Base-by-base conservation (phyloP, 805 yeast genomes). In the Sungouiozyma ichnusensis region DNA sequence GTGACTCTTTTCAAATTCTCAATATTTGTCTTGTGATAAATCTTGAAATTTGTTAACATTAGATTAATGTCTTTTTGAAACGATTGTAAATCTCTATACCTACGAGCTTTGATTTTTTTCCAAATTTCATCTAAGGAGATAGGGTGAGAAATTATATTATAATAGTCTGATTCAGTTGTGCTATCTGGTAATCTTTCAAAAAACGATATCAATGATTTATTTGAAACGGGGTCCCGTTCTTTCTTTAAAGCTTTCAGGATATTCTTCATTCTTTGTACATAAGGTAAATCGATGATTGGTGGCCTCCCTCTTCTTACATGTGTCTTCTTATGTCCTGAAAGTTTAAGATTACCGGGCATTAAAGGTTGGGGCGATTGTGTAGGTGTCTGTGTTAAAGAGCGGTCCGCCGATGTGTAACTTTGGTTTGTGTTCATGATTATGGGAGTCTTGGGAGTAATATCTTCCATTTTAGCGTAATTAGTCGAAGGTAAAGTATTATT, bases 181-280 rank as follows among this genome's bases (percentile, higher is more conserved):
- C 65, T 62, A 57, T 81, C 90, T 1, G 97, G 96, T 39, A 88
- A 67, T 57, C 79, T 79, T 50, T 90, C 97, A 63, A 88, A 87
- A 49, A 74, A 74, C 15, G 68, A 56, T n/a, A 79, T 73, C 35
- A 84, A 63, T 31, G 73, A 66, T 18, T 71, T 65, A 37, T 69
- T 71, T 11, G 70, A 70, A 36, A 67, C 67, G 1, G 71, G 68
- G 51, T 73, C 78, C 36, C 76, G 73, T 45, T 82, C 79, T 55
- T 84, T 84, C 55, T 87, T 84, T 56, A 92, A 68, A 38, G 76
- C 79, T 58, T 94, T 77, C 69, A 92, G 65, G 33, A 92, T 79
- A 50, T 85, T 79, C 61, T 90, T 88, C 63, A 90, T 87, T 48
- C 97, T 72, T 56, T 86, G 86, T 63, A 92, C 97, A 61, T 82